A percentile compares a stretch with the other conserved stretches of the same genome.
Evolutionary conservation across 495 filamentous ascomycete genomes (phyloP).

Genomic region (Coniosporium apollinis): DNA sequence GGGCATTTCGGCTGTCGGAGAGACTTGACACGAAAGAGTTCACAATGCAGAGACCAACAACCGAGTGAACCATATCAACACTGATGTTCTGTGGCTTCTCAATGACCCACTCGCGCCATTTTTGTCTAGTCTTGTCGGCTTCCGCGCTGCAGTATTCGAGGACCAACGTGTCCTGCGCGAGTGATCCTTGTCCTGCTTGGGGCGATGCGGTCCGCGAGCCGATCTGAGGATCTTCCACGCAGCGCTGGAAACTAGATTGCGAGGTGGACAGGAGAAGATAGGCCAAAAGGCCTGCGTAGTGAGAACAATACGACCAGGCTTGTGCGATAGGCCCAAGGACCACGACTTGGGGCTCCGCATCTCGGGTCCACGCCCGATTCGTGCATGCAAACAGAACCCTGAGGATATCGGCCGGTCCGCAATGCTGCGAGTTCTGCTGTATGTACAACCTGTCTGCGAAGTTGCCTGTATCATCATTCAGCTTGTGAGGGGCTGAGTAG

Average conservation of each 20-base stretch:
- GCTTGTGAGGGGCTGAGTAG: conserved; percentile 25
- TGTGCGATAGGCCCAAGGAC: conserved; percentile 25
- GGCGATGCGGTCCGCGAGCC: not conserved
- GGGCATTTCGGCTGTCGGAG: conserved; percentile 7
- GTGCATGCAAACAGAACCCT: conserved; percentile 25
- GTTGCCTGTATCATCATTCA: conserved; percentile 22
- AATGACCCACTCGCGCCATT: conserved; percentile 12
- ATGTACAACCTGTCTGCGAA: conserved; percentile 22
- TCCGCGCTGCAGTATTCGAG: conserved; percentile 17
- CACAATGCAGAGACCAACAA: conserved; percentile 17
- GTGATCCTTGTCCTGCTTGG: conserved; percentile 1
- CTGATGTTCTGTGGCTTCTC: conserved; percentile 17
- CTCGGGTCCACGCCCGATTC: conserved; percentile 9
- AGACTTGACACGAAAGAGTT: conserved; percentile 7
- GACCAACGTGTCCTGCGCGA: conserved; percentile 9
- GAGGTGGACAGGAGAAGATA: conserved; percentile 27
- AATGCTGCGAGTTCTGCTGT: conserved; percentile 19
- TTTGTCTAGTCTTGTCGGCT: conserved; percentile 10
- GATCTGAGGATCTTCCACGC: too few species aligned
- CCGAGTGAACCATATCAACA: conserved; percentile 18
- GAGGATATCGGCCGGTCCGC: conserved; percentile 21
- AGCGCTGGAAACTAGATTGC: too few species aligned
- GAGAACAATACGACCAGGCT: conserved; percentile 16
- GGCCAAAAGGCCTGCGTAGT: conserved; percentile 15
- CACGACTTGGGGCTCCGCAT: conserved; percentile 2